These are phyloP conservation scores for Fraxinus velutina DNA, from an alignment of 305 asterid genomes.

Conservation along the genomic window DNA sequence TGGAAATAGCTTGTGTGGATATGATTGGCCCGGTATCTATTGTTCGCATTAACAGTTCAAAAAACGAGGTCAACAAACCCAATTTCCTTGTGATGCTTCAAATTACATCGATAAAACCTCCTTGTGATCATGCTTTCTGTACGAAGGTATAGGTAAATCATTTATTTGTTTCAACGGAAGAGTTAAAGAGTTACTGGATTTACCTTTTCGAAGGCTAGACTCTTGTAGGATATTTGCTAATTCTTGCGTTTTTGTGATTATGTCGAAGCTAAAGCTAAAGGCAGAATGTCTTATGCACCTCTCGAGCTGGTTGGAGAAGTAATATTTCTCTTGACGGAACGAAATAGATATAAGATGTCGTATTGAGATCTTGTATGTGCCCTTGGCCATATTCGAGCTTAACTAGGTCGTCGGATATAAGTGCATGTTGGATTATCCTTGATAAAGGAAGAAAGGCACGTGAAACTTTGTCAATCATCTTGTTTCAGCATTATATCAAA, in stretches of 20 bases:
- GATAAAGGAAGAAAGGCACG: neutral
- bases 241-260: neutral
- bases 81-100: neutral
- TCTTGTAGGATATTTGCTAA: neutral
- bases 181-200: neutral
- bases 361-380: neutral
- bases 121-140: neutral
- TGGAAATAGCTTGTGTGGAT: neutral
- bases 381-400: neutral
- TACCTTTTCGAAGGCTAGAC: neutral
- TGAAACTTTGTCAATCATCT: neutral
- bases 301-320: neutral
- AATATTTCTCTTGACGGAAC: neutral
- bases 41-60: neutral
- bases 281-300: neutral
- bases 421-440: neutral
- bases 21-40: neutral
- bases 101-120: neutral
- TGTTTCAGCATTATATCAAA: neutral
- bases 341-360: neutral
- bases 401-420: neutral
- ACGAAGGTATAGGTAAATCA: neutral
- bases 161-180: neutral
- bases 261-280: neutral
- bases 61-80: neutral